Percentiles rank a stretch among this genome's conserved stretches.
phyloP scores from a whole-genome alignment of 352 stramenopile genomes.

The Phytopythium boreale region DNA sequence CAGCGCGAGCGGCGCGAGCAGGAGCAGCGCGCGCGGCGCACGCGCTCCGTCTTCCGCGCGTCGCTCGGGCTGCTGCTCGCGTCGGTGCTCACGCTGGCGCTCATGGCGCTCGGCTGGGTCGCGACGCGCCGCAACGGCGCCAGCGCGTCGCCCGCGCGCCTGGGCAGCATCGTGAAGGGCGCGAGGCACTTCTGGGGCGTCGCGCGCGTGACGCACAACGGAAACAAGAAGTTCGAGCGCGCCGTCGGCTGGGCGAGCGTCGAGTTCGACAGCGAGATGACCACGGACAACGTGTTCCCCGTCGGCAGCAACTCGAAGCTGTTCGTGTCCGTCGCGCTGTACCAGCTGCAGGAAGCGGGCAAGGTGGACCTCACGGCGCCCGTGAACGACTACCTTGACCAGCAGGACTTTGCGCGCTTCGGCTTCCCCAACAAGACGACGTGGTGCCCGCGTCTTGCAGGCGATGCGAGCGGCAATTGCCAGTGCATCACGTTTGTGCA shows the following conservation, averaged over 20 bases:
- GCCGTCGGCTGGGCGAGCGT: conserved; percentile 45
- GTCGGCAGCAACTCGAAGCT: conserved; percentile 62
- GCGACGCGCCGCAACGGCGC: conserved; percentile 20
- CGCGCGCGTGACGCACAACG: conserved; percentile 45
- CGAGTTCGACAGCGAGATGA: conserved; percentile 43
- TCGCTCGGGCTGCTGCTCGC: conserved; percentile 30
- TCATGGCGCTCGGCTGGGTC: conserved; percentile 35
- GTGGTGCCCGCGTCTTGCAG: conserved; percentile 41
- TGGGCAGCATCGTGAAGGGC: conserved; percentile 31
- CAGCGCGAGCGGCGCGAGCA: conserved; percentile 15
- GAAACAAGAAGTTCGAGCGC: conserved; percentile 39
- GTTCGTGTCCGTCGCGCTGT: conserved; percentile 46
- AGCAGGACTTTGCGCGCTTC: conserved; percentile 44
- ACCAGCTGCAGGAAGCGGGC: conserved; percentile 54
- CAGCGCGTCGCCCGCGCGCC: conserved; percentile 21
- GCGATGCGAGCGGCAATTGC: conserved; percentile 16
- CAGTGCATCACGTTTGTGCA: conserved; percentile 58
- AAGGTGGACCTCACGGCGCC: conserved; percentile 30
- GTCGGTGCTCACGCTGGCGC: conserved; percentile 27
- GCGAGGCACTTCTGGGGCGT: conserved; percentile 51
- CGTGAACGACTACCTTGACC: conserved; percentile 33
- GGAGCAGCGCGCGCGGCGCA: conserved; percentile 15
- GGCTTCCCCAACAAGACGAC: conserved; percentile 38
- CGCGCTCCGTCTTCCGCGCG: conserved; percentile 29
- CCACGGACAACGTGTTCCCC: conserved; percentile 45